Evolutionary conservation across 2,329 filamentous ascomycete species (phyloP).

Genomic region (Claviceps sorghi): DNA sequence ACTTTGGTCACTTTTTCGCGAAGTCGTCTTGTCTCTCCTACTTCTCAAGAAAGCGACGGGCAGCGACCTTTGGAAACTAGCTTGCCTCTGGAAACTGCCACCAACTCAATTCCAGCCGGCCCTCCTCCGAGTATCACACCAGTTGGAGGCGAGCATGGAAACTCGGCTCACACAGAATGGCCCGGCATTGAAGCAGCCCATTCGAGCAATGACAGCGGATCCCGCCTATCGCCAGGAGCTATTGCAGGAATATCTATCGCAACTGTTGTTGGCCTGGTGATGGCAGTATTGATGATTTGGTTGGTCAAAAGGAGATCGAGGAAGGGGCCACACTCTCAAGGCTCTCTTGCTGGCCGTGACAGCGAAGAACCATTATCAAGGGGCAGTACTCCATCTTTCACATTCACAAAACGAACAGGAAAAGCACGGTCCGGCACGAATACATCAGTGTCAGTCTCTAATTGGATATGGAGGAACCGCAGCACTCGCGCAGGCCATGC

Average conservation of each 20-base stretch:
- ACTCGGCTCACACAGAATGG: neutral
- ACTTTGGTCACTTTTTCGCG: neutral
- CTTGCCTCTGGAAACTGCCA: neutral
- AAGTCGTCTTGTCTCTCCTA: neutral
- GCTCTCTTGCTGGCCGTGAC: conserved; percentile 15
- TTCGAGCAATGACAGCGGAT: neutral
- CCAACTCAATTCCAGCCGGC: neutral
- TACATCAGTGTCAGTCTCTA: conserved; percentile 10
- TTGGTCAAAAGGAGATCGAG: conserved; percentile 27
- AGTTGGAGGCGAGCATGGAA: neutral
- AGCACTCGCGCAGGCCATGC: neutral
- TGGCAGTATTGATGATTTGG: conserved; percentile 36
- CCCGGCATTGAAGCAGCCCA: neutral
- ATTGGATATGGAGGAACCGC: neutral
- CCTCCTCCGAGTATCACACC: neutral
- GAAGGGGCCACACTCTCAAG: neutral
- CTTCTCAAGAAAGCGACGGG: neutral
- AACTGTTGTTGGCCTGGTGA: conserved; percentile 25
- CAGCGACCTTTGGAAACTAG: neutral
- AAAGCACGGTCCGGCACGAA: conserved; percentile 13
- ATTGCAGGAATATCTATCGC: conserved; percentile 39
- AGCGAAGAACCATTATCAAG: conserved; percentile 7
- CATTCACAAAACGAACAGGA: neutral
- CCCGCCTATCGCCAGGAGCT: conserved; percentile 15
- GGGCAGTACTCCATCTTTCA: conserved; percentile 8